These are phyloP conservation scores for Podospora comata DNA, from an alignment of 495 filamentous ascomycete genomes.

Conservation along the genomic window DNA sequence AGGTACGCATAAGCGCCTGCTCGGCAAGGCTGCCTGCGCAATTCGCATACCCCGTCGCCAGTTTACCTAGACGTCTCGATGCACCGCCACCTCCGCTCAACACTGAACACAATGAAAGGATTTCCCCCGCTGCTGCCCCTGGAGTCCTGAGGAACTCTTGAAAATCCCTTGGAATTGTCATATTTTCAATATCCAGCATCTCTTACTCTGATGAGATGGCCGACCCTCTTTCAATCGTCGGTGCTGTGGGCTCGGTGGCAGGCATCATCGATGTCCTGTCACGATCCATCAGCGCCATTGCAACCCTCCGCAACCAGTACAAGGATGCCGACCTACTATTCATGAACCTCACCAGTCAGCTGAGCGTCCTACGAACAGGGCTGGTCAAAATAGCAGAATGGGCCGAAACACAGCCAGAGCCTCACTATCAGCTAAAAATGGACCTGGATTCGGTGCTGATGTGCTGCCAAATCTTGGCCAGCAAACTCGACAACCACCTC, in stretches of 20 bases:
- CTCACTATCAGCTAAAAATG: constrained; percentile 1
- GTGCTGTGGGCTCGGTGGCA: constrained; percentile 2
- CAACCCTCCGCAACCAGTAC: neutral
- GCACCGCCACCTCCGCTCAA: no score
- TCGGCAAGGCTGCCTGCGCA: no score
- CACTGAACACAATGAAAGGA: no score
- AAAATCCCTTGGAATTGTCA: no score
- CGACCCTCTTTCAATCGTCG: constrained; percentile 6
- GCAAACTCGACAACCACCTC: neutral
- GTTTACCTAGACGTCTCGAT: no score
- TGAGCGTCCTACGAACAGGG: neutral
- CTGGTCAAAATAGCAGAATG: neutral
- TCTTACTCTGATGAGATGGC: neutral
- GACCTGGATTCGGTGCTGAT: constrained; percentile 2
- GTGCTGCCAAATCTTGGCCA: constrained; percentile 2
- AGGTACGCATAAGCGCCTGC: no score
- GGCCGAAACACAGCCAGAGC: neutral
- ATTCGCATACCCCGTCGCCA: no score
- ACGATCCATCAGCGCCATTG: neutral
- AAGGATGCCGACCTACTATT: constrained; percentile 7
- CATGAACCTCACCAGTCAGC: constrained; percentile 2
- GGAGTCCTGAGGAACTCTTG: no score
- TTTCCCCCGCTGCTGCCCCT: no score
- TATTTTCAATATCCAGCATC: no score
- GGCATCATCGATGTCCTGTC: constrained; percentile 4